Evolutionary conservation across 805 yeast genomes (phyloP).

Genomic region (Candida sithepensis): DNA sequence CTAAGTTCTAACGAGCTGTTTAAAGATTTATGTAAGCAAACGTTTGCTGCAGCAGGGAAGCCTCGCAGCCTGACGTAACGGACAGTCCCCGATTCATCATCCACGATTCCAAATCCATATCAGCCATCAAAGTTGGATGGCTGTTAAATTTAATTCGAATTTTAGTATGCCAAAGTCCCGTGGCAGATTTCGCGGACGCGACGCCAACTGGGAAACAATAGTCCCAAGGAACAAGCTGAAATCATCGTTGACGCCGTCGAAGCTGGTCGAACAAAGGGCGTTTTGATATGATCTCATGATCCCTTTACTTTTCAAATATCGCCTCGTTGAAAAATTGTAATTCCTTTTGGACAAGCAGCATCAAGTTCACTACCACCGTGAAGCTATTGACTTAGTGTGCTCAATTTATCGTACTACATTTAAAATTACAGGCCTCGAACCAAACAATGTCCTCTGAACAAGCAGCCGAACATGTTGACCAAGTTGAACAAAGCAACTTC

Average conservation of each 20-base stretch:
- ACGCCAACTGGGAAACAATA: background rate
- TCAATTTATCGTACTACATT: background rate
- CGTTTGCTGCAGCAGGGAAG: too few species aligned
- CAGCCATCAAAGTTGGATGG: too few species aligned
- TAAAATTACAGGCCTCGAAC: background rate
- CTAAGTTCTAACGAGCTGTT: too few species aligned
- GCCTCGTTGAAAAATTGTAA: too few species aligned
- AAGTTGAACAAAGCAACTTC: slow-evolving; percentile 3
- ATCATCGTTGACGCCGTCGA: background rate
- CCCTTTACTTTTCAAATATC: background rate
- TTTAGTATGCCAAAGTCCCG: background rate
- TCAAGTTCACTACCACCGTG: background rate
- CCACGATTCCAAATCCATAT: too few species aligned
- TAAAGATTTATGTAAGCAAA: too few species aligned
- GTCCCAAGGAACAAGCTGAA: background rate
- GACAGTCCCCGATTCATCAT: too few species aligned
- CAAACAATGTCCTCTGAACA: slow-evolving; percentile 10
- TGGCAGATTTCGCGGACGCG: background rate
- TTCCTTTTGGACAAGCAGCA: too few species aligned
- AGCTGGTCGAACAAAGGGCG: background rate
- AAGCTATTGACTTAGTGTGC: background rate
- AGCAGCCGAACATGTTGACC: slow-evolving; percentile 7
- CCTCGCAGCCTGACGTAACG: too few species aligned
- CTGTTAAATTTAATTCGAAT: too few species aligned
- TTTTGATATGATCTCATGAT: background rate